Base-by-base conservation (phyloP, 2,329 filamentous ascomycete species). In the Venturia nashicola region DNA sequence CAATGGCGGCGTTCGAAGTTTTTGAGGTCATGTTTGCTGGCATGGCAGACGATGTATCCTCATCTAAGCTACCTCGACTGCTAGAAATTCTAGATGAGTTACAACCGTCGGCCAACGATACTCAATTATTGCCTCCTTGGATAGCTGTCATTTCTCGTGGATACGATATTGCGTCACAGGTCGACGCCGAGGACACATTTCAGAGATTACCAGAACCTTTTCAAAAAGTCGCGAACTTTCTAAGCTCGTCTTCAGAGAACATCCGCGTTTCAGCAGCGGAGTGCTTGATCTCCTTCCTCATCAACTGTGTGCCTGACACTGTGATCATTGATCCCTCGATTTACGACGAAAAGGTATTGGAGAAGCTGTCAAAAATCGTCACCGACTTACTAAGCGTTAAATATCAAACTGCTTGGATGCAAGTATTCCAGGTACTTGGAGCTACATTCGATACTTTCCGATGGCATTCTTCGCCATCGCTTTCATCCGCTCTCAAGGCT, bases 1-100 rank as follows among this genome's bases (percentile, higher is more conserved):
- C 92, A 40, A 95, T 97, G 87, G 88, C 90, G 12, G 89, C 92
- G 0, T 97, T 99, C 70, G 93, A 97, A 68, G 93, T 97, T 4
- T 99, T 99, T 70, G 94, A 99, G 74, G 88, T 96, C 74, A 96
- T 97, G 55, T 97, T 99, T 68, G 88, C 89, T 69, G 89, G 91
- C 8, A 92, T 99, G 88, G 84, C 86, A 18, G 88, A 92, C 68
- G 91, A 96, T 68, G 82, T 92, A 60, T 90, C 92, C 0, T 95
- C 91, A 2, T 84, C 90, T 0, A 99, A 97, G 76, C 82, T 99
- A 14, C 91, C 92, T 2, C 85, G 90, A 64, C 82, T 99, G 14
- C 83, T 97, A 70, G 91, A 96, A 67, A 91, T 94, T 62, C 96
- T 99, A 68, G 87, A 88, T 14, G 92, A 97, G 73, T 79, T 99